Conservation (phyloP, 2,329 filamentous ascomycete species). For the Cordyceps militaris region DNA sequence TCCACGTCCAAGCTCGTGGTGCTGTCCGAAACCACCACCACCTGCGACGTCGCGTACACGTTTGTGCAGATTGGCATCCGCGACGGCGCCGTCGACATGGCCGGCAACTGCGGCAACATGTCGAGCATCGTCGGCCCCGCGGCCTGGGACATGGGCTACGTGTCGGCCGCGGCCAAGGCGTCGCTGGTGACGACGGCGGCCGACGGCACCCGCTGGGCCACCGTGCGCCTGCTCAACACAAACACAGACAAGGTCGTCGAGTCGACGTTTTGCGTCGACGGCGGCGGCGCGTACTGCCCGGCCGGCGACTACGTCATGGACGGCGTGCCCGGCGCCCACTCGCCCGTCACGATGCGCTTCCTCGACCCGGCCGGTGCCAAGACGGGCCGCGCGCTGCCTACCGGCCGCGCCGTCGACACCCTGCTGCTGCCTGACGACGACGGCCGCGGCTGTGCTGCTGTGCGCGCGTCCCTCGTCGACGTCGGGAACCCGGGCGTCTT, state of each 20-base stretch:
- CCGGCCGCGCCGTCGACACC: conserved; percentile 45
- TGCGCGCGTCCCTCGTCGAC: conserved; percentile 52
- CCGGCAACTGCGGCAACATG: conserved; percentile 74
- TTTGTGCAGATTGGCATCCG: conserved; percentile 63
- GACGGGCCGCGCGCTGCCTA: conserved; percentile 46
- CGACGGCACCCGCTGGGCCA: conserved; percentile 29
- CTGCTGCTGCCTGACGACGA: conserved; percentile 30
- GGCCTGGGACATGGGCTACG: conserved; percentile 27
- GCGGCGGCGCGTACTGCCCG: conserved; percentile 23
- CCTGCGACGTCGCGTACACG: conserved; percentile 56
- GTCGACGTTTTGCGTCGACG: conserved; percentile 46
- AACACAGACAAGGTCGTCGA: conserved; percentile 61
- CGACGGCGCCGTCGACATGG: conserved; percentile 53
- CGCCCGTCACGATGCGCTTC: conserved; percentile 54
- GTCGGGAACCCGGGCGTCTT: conserved; percentile 60
- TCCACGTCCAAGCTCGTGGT: conserved; percentile 66
- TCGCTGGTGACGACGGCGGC: conserved; percentile 14
- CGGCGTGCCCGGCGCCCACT: conserved; percentile 52
- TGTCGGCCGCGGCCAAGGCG: conserved; percentile 14
- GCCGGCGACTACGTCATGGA: conserved; percentile 54
- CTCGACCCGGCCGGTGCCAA: conserved; percentile 55
- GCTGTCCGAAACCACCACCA: conserved; percentile 32
- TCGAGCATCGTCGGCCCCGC: conserved; percentile 55
- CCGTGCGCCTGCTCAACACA: conserved; percentile 60
- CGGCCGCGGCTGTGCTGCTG: conserved; percentile 16